Evolutionary conservation across 331 rosid species (phyloP), one percentile per base, ranked within the genome.

Genomic region (Quercus tomentella): DNA sequence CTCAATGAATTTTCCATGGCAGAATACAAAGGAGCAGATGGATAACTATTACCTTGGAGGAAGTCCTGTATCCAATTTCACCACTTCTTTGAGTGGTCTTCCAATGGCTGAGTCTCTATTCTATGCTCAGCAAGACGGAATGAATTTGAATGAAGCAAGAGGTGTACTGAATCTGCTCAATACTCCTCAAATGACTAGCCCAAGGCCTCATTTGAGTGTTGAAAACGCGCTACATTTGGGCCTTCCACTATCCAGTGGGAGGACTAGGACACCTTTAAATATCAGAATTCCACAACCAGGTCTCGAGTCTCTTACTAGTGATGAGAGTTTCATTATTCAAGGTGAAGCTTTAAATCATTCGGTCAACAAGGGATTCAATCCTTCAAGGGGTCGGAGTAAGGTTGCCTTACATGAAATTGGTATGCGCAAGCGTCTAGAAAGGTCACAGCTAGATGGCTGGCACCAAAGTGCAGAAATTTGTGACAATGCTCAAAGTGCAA

Each of bases 281-380:
- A 43, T 25, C 25, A 62, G 56, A 35, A 18, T 56, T 57, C 43
- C 87, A 1, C 84, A 73, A 4, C 70, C 75, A 57, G 84, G 82
- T 43, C 56, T 74, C 10, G 55, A 79, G n/a, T 67, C 84, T 8
- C 80, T 70, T 76, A 51, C 67, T 52, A 79, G 88, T 74, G 87
- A 91, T 37, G 87, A 80, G 45, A 77, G 82, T 70, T 70, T 82
- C 68, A 84, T 82, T 31, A 30, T 85, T 2, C 85, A 79, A 61
- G 91, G 85, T 68, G 82, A 76, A n/a, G 79, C 73, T 31, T 45
- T 57, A 20, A 82, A 79, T 65, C 55, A 76, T 49, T 78, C 49
- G 76, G 49, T 25, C 25, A 78, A 63, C 9, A 77, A 62, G 16
- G 80, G 72, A 16, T 49, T 43, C 79, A 35, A 56, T 51, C 55